Evolutionary conservation across 345 rosid species (phyloP), one percentile per base, ranked within the genome.

Genomic region (Microcos paniculata): DNA sequence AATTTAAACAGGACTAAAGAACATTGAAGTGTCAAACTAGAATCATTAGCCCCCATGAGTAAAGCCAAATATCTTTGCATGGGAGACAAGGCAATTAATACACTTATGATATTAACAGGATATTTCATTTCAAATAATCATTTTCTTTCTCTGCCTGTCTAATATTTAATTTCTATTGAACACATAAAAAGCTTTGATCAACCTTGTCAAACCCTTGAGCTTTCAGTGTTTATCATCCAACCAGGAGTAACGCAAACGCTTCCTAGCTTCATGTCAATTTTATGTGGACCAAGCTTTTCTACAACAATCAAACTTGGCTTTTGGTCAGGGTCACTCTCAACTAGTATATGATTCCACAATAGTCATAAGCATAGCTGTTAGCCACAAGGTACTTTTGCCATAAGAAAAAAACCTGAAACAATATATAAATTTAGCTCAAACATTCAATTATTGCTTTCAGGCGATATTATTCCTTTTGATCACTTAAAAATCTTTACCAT

Each of bases 11-110:
- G 2, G 6, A n/a, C 11, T 23, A 15, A 19, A 49, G 31, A 40
- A 48, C 31, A 21, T 28, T 23, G n/a, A 51, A 38, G 53, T 30
- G 66, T 64, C 73, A 72, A 73, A 72, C 30, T 26, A 15, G 80
- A 13, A 19, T 28, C 53, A 40, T 35, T 38, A 35, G 16, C 64
- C 52, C 40, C 21, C 66, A 56, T 26, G n/a, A 21, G n/a, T 14
- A 68, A 19, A 16, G 21, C 2, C 1, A 23, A 55, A 21, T 21
- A 55, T 21, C 59, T 23, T 55, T 21, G 59, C 63, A 13, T 57
- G 19, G 12, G 62, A 57, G 62, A 57, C 4, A 13, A 24, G 33
- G 18, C 18, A 24, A 23, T 24, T 13, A 24, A 23, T 13, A 24
- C 23, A 14, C 15, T 21, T 23, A 23, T 56, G 62, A 56, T 56